Evolutionary conservation across 1,139 yeast species (phyloP), one percentile per base, ranked within the genome.

Genomic region (Blastobotrys petasosporus): DNA sequence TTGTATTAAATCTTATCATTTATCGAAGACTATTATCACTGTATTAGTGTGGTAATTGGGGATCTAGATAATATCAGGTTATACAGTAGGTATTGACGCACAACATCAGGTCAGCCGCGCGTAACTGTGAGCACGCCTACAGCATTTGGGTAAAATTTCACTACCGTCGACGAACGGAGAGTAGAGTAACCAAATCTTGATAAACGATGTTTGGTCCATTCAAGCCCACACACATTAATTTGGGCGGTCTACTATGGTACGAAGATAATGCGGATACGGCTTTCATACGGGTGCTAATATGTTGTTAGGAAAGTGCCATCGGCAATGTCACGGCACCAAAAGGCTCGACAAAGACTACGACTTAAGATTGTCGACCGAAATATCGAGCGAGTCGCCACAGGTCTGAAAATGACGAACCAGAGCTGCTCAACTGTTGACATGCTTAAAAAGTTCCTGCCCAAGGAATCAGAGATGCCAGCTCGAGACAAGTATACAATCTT

Each of bases 231-330:
- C 66, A 73, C 49, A 73, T 78, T 32, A 66, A 77, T 11, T 66
- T 81, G 41, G 94, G 97, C 47, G 97, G 97, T 29, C 77, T 87
- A 59, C 70, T 90, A 47, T 90, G 97, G 96, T 80, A 76, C 54
- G 77, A 73, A 39, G 68, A 6, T 20, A 15, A 10, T n/a, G 34
- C 35, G 3, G 36, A 12, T 3, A 13, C 15, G 20, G 11, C 10
- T 39, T 29, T 17, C 13, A 17, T 29, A 20, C 20, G 31, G 11
- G 29, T 17, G 37, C 42, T 39, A 39, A 39, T 39, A 11, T 8
- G 13, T 37, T 43, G 28, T 25, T 43, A 70, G 76, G 77, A 83
- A 82, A 63, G 72, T 70, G 45, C 84, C 88, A 50, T 80, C 82
- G 69, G 79, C 94, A 57, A 74, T 92, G 76, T 85, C 97, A 4